phyloP scores from a whole-genome alignment of 768 basidiomycete genomes.

The Boletus reticuloceps region DNA sequence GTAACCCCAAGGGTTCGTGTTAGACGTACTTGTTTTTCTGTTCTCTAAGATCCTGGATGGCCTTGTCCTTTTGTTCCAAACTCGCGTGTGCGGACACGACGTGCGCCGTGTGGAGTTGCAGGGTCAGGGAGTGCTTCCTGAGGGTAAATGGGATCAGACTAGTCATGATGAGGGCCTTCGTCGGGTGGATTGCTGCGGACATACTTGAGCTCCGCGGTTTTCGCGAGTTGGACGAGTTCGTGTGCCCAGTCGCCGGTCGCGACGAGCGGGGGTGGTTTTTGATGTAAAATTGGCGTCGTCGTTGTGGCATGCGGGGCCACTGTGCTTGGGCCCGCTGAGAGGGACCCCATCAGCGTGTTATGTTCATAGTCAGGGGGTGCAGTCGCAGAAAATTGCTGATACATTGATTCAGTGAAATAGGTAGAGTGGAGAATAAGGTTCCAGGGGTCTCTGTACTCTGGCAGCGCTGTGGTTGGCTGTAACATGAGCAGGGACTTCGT shows the following conservation, averaged over 20 bases:
- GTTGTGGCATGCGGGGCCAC: conserved; percentile 32
- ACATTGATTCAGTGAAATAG: conserved; percentile 31
- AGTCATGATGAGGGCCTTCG: conserved; percentile 3
- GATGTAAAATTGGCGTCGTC: conserved; percentile 19
- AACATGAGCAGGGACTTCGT: conserved; percentile 20
- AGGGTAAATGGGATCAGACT: conserved; percentile 7
- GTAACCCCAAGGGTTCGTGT: background rate
- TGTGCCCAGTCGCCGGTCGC: conserved; percentile 87
- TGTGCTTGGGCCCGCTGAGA: conserved; percentile 33
- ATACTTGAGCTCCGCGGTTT: conserved; percentile 86
- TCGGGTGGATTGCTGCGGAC: conserved; percentile 27
- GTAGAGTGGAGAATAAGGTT: conserved; percentile 19
- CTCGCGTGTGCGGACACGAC: conserved; percentile 81
- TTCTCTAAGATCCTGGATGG: conserved; percentile 77
- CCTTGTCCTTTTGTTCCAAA: conserved; percentile 72
- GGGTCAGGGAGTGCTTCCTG: conserved; percentile 80
- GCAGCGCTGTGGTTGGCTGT: conserved; percentile 1
- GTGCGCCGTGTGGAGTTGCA: conserved; percentile 85
- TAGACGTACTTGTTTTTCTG: conserved; percentile 76
- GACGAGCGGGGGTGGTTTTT: conserved; percentile 51
- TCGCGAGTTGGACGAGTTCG: conserved; percentile 81
- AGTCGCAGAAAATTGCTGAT: conserved; percentile 35
- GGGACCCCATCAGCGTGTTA: conserved; percentile 29
- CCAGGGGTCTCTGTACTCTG: conserved; percentile 27
- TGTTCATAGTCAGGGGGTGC: conserved; percentile 35